Evolutionary conservation across 2,329 filamentous ascomycete genomes (phyloP), one percentile per base, ranked within the genome.

Genomic region (Microascus cirrosus): DNA sequence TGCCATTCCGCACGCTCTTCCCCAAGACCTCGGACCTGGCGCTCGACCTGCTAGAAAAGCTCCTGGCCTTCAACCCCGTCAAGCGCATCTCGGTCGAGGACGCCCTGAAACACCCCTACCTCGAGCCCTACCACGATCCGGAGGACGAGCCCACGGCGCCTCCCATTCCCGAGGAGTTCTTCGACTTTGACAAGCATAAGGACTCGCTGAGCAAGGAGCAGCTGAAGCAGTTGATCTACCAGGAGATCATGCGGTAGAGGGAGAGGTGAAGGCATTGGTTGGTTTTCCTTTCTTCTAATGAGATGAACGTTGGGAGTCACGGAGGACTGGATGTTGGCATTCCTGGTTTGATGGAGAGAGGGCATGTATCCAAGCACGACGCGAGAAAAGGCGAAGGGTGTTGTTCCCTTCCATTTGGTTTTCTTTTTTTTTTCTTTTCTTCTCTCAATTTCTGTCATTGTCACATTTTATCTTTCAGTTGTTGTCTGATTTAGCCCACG

Each of bases 131-230:
- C 74, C 94, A 99, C 73, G 94, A 99, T 71, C 94, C 94, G 7
- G 94, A 97, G 69, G 94, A 99, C 70, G 94, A 99, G 80, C 94
- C 94, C 55, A 96, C 90, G 13, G 94, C 94, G 20, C 89, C 92
- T 51, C 92, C 94, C 24, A 99, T 99, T 67, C 94, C 94, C 24
- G 93, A 97, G 72, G 93, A 96, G 72, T 99, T 99, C 80, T 99
- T 99, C 71, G 94, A 99, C 74, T 99, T 99, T 73, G 94, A 99
- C 76, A 96, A 96, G 82, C 95, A 97, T 81, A 99, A 99, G 84
- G 94, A 99, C 73, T 94, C 87, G 67, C 76, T 99, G 69, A 96
- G 89, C 79, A 99, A 99, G 77, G 94, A 99, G 77, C 91, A 99
- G 75, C 75, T 99, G 72, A 97, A 97, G 80, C 82, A 94, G 69